phyloP scores from a whole-genome alignment of 2,329 filamentous ascomycete genomes.

The Dactylellina drechsleri region DNA sequence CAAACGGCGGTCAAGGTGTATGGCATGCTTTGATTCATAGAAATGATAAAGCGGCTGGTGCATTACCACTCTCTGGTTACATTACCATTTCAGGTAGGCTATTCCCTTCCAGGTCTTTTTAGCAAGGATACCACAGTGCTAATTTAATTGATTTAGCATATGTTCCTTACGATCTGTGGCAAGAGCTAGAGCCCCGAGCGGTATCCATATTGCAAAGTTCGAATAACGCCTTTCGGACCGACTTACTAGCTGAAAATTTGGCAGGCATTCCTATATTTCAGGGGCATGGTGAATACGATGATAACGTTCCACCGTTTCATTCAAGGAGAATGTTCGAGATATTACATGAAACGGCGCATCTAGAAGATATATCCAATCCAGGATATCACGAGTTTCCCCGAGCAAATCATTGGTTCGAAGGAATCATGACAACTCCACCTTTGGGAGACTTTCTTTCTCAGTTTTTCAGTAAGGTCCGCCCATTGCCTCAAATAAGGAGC shows the following conservation, averaged over 20 bases:
- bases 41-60: slow-evolving; percentile 69
- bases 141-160: slow-evolving; percentile 63
- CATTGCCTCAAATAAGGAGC: slow-evolving; percentile 56
- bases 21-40: slow-evolving; percentile 69
- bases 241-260: slow-evolving; percentile 67
- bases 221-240: slow-evolving; percentile 67
- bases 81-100: slow-evolving; percentile 67
- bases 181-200: slow-evolving; percentile 66
- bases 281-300: slow-evolving; percentile 69
- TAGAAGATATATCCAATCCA: slow-evolving; percentile 59
- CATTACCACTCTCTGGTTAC: slow-evolving; percentile 70
- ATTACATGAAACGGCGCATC: slow-evolving; percentile 62
- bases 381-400: slow-evolving; percentile 66
- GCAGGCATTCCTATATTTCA: slow-evolving; percentile 67
- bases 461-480: slow-evolving; percentile 58
- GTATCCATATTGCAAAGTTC: slow-evolving; percentile 65
- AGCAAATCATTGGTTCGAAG: slow-evolving; percentile 67
- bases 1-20: slow-evolving; percentile 70
- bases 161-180: slow-evolving; percentile 70
- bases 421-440: slow-evolving; percentile 67
- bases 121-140: slow-evolving; percentile 1
- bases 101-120: not conserved
- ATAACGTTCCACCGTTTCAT: slow-evolving; percentile 70
- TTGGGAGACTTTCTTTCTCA: slow-evolving; percentile 66
- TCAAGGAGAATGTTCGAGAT: slow-evolving; percentile 68